Conservation (phyloP, 371 early-diverging fungal species). For the Zancudomyces culisetae region DNA sequence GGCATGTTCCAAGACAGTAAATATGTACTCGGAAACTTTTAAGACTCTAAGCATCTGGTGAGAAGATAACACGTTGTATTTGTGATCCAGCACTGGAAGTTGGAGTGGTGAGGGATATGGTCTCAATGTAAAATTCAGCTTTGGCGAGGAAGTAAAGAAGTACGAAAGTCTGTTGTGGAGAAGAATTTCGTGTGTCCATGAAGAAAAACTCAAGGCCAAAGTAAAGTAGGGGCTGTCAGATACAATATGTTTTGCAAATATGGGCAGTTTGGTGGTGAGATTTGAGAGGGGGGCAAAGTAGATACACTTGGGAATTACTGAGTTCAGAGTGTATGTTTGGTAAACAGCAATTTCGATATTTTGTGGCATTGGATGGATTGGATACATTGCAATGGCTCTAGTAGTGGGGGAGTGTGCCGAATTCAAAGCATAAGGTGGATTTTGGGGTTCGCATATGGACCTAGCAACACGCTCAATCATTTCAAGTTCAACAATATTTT, state of each 20-base stretch:
- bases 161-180: constrained; percentile 37
- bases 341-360: constrained; percentile 10
- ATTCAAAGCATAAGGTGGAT: too few species aligned
- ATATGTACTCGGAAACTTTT: constrained; percentile 62
- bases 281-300: constrained; percentile 5
- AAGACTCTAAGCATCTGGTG: constrained; percentile 70
- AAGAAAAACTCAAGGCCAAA: constrained; percentile 26
- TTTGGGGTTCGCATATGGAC: not conserved
- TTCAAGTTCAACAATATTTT: not conserved
- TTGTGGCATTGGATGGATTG: constrained; percentile 15
- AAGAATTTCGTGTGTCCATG: constrained; percentile 42
- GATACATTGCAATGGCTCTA: constrained; percentile 13
- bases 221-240: constrained; percentile 16
- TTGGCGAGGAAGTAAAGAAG: constrained; percentile 48
- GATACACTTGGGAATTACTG: constrained; percentile 13
- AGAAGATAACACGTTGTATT: constrained; percentile 43
- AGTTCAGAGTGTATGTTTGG: constrained; percentile 11
- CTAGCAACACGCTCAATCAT: not conserved
- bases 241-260: constrained; percentile 7
- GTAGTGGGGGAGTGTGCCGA: not conserved
- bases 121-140: constrained; percentile 61
- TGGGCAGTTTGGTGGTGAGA: not conserved
- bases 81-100: not conserved
- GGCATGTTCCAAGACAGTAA: constrained; percentile 41
- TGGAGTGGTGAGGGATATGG: constrained; percentile 26